Evolutionary conservation across 371 early-diverging fungal genomes (phyloP), one percentile per base, ranked within the genome.

Genomic region (Dipsacomyces acuminosporus): DNA sequence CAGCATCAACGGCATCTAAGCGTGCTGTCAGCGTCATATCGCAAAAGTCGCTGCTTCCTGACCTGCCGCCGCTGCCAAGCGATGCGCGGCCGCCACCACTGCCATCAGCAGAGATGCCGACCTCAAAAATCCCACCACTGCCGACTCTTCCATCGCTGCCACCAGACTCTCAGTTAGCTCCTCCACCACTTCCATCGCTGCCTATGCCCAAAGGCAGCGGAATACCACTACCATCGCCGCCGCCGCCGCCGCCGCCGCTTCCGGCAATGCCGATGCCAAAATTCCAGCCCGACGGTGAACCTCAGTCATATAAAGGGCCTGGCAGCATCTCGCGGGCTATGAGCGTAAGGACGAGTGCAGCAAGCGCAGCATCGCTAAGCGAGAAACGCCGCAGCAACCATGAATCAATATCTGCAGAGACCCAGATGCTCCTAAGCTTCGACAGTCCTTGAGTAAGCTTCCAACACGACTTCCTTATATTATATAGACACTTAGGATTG

Each of bases 361-460:
- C 44, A 6, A 15, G 43, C 43, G 48, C 48, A 3, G 13, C 44
- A 6, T 41, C 24, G 20, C 22, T 17, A 41, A 18, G 20, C 26
- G n/a, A 26, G 5, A 18, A 51, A 42, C 43, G 23, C 48, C 21
- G 41, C 48, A 11, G 48, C 49, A n/a, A n/a, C n/a, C n/a, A 18
- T 41, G 18, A 34, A 8, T n/a, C n/a, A 8, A 58, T 67, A 2
- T 62, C 63, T 9, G 59, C 69, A 5, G 69, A 67, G 22, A 57
- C 61, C 1, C 69, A 58, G 25, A 67, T 67, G 69, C 58, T 67
- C 36, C 55, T 67, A 13, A 62, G 38, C 45, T 67, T 67, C 53
- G 54, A 62, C 6, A 35, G 45, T 14, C 34, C 19, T n/a, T 46
- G 13, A 54, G 19, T 3, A 13, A 3, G 30, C 25, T 0, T 50